Evolutionary conservation across 257 asterid species (phyloP), one percentile per base, ranked within the genome.

Genomic region (Lantana camara): DNA sequence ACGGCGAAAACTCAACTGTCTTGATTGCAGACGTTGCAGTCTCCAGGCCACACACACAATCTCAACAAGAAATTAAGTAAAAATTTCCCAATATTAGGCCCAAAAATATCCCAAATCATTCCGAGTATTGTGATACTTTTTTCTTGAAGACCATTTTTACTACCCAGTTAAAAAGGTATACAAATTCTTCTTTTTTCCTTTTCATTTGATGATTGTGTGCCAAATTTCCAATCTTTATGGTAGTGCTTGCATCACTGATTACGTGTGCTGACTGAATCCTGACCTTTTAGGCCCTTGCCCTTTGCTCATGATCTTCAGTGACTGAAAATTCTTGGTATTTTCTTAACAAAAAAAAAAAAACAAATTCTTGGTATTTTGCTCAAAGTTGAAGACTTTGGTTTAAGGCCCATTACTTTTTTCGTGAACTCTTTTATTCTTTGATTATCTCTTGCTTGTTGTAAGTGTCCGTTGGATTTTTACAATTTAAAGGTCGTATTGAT

Each of bases 201-300:
- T 23, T 4, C 8, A 17, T 67, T 63, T 21, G 60, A 57, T 35
- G 35, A 14, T 14, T 19, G 37, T 48, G 2, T 20, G 10, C 19
- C 15, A 57, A 38, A 8, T 30, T 13, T 29, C 7, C 17, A 15
- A 22, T 21, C 5, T 44, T 27, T 23, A 34, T 41, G 45, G 11
- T 3, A 60, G 56, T 32, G 57, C 41, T 70, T 57, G 60, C 59
- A 49, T 74, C 73, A 66, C 69, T 74, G 67, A 55, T 71, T 48
- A 70, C 73, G 57, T 69, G 49, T 23, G 56, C 70, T 47, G 57
- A 21, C 32, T 27, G n/a, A n/a, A n/a, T n/a, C n/a, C 4, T 27
- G 2, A 5, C 2, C 32, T 56, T 37, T 12, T 51, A 56, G 32
- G 23, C 41, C 41, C 46, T 50, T 22, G 48, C 34, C 2, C 55